Base-by-base conservation (phyloP, 768 basidiomycete genomes). In the Leccinum imitatum region DNA sequence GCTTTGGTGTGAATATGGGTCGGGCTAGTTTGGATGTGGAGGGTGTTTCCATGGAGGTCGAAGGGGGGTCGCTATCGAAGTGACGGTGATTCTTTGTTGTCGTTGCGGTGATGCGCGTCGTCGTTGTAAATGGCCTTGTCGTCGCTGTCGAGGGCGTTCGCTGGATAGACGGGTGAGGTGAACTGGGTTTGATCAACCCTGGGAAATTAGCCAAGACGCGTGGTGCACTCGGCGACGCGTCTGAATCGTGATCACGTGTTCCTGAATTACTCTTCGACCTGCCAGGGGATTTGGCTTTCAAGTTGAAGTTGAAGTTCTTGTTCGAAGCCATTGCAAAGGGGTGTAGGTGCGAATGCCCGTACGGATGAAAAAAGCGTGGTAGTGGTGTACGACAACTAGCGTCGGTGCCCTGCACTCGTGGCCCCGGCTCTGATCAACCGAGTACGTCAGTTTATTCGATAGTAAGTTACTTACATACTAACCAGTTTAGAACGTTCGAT, bases 1-100 rank as follows among this genome's bases (percentile, higher is more conserved):
- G 78, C 63, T 80, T 84, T 17, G 85, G 85, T 1, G 85, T 86
- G 61, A 85, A 86, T 3, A 74, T 66, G 4, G 76, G 70, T 13
- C 80, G 77, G 33, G 71, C 68, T 41, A 78, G 69, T 61, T 73
- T 83, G 19, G 74, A 73, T 13, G 72, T 72, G 17, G 76, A 69
- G 11, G 72, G 67, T 2, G 67, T 63, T n/a, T 65, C 58, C 25
- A 59, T 60, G 48, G 56, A 21, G 25, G 46, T 62, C 13, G 13
- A 37, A 19, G 52, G 7, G 13, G 46, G 13, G 46, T 60, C 48
- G 59, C 44, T 63, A 19, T 59, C 9, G 51, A 19, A 46, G 27
- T 30, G 44, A 14, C 39, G 53, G 58, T 58, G 56, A 30, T 1
- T 55, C 14, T 31, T 52, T 6, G 30, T n/a, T 19, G 50, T 54